A percentile compares a stretch with the other conserved stretches of the same genome.
phyloP scores from a whole-genome alignment of 352 stramenopile species.

The Thraustotheca clavata region DNA sequence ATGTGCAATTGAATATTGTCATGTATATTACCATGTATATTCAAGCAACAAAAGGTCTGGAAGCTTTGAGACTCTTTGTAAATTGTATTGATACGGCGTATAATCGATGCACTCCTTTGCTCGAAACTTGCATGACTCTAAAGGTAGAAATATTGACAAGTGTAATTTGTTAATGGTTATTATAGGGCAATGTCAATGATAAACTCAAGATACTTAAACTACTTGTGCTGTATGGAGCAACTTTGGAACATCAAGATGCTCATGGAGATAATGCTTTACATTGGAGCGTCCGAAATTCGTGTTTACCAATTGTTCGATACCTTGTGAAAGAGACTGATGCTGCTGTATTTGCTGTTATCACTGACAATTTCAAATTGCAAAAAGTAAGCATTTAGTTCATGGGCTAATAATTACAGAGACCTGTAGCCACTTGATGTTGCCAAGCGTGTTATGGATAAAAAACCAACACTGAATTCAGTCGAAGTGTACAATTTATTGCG shows the following conservation, averaged over 20 bases:
- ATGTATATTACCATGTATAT: constrained; percentile 32
- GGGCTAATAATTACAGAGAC: background rate
- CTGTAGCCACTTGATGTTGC: constrained; percentile 49
- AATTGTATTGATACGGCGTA: constrained; percentile 44
- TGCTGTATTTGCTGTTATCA: constrained; percentile 30
- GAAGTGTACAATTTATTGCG: constrained; percentile 34
- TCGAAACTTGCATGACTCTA: constrained; percentile 45
- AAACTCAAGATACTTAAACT: constrained; percentile 43
- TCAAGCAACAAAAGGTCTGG: constrained; percentile 26
- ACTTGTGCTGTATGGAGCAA: constrained; percentile 35
- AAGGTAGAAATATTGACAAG: constrained; percentile 21
- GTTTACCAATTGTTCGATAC: constrained; percentile 40
- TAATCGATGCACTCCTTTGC: constrained; percentile 42
- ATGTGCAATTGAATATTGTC: constrained; percentile 31
- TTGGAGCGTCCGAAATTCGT: constrained; percentile 51
- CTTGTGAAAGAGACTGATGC: constrained; percentile 55
- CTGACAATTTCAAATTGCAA: constrained; percentile 48
- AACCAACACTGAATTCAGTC: constrained; percentile 27
- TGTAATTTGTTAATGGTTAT: background rate
- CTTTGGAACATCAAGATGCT: constrained; percentile 36
- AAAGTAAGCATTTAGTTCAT: constrained; percentile 26
- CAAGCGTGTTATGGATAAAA: constrained; percentile 30
- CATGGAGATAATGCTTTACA: constrained; percentile 62
- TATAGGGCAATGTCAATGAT: constrained; percentile 29
- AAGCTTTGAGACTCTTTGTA: constrained; percentile 28